Conservation (phyloP, 2,329 filamentous ascomycete genomes). For the Aspergillus intermedius region DNA sequence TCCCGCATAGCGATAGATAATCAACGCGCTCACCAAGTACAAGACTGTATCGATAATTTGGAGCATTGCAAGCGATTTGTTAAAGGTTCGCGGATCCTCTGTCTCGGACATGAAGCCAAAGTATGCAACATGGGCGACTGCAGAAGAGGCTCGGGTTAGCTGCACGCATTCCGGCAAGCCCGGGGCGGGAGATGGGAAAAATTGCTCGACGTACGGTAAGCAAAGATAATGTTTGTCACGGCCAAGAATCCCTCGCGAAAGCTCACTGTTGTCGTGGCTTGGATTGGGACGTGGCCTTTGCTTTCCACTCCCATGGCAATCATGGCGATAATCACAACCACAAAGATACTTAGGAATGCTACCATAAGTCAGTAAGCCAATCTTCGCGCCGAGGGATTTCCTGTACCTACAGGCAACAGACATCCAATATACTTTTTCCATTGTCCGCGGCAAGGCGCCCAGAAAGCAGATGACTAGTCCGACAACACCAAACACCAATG, state of each 20-base stretch:
- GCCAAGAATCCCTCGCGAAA: conserved; percentile 54
- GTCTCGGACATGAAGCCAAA: conserved; percentile 62
- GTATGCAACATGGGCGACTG: conserved; percentile 57
- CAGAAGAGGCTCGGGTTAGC: neutral
- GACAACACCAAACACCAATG: conserved; percentile 56
- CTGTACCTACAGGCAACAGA: conserved; percentile 48
- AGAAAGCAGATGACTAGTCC: conserved; percentile 54
- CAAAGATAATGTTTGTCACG: conserved; percentile 63
- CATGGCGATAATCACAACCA: conserved; percentile 60
- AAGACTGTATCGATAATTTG: conserved; percentile 54
- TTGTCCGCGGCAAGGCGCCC: conserved; percentile 55
- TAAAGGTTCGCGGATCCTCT: conserved; percentile 53
- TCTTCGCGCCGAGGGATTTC: neutral
- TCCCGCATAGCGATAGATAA: conserved; percentile 63
- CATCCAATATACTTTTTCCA: conserved; percentile 55
- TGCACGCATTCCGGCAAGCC: no score
- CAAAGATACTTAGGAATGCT: conserved; percentile 57
- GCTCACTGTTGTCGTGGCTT: conserved; percentile 33
- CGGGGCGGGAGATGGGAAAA: no score
- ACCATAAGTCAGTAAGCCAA: neutral
- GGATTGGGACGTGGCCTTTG: conserved; percentile 31
- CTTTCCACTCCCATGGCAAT: conserved; percentile 54
- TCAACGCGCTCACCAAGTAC: conserved; percentile 58
- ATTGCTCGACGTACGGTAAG: conserved; percentile 45
- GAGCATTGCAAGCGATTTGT: conserved; percentile 57